Conservation (phyloP, 768 basidiomycete genomes). For the Psilocybe tampanensis region DNA sequence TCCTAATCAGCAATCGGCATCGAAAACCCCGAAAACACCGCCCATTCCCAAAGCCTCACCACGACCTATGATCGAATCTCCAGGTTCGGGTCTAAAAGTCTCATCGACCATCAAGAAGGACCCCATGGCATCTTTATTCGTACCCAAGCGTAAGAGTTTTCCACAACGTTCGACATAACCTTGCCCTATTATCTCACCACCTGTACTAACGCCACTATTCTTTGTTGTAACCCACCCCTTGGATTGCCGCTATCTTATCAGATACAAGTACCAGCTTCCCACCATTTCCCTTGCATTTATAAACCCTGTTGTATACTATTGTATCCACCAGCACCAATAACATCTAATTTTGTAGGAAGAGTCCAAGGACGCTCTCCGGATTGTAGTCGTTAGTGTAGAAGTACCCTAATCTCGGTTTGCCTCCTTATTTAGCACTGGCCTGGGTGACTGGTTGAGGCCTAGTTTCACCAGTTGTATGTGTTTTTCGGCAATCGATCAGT, state of each 20-base stretch:
- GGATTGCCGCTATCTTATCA: constrained; percentile 16
- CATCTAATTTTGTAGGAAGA: constrained; percentile 13
- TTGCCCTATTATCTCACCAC: not conserved
- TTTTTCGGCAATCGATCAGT: not conserved
- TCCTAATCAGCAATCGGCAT: constrained; percentile 10
- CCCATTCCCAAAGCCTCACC: constrained; percentile 6
- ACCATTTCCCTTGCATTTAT: not conserved
- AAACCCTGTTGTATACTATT: constrained; percentile 8
- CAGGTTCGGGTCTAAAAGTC: constrained; percentile 25
- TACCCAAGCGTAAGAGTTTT: constrained; percentile 73
- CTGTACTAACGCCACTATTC: constrained; percentile 8
- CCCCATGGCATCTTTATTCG: constrained; percentile 64
- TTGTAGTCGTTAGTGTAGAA: constrained; percentile 21
- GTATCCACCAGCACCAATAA: constrained; percentile 7
- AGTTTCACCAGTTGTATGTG: not conserved
- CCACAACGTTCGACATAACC: constrained; percentile 50
- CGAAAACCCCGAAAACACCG: not conserved
- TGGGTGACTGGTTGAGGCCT: not conserved
- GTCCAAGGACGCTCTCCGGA: constrained; percentile 7
- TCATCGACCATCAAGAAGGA: constrained; percentile 55
- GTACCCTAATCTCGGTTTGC: constrained; percentile 19
- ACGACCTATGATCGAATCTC: constrained; percentile 12
- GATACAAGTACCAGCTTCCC: constrained; percentile 9
- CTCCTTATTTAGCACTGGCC: constrained; percentile 7
- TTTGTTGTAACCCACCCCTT: not conserved